Conservation (phyloP, 2,329 filamentous ascomycete species). For the Samsoniella hepiali region DNA sequence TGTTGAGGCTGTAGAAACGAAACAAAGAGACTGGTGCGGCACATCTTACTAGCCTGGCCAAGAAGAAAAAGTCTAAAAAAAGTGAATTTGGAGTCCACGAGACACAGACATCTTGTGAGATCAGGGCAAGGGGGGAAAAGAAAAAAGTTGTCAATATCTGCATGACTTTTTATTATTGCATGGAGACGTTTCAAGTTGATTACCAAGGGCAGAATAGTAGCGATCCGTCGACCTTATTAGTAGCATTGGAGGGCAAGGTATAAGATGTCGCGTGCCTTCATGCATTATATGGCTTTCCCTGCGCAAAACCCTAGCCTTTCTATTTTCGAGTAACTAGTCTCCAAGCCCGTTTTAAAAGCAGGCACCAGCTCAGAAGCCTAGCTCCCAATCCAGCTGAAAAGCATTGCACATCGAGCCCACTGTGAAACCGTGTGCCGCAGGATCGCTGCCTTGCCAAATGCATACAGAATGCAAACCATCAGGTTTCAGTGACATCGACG, state of each 20-base stretch:
- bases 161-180: background rate
- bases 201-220: background rate
- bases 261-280: slow-evolving; percentile 6
- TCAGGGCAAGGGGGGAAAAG: background rate
- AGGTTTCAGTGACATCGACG: too few species aligned
- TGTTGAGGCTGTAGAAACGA: background rate
- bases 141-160: background rate
- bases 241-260: background rate
- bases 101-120: background rate
- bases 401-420: background rate
- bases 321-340: background rate
- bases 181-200: slow-evolving; percentile 10
- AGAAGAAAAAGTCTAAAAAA: slow-evolving; percentile 1
- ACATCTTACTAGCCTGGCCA: background rate
- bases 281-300: background rate
- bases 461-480: background rate
- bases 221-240: background rate
- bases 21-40: background rate
- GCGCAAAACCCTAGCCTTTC: background rate
- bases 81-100: background rate
- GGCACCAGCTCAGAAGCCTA: background rate
- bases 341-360: background rate
- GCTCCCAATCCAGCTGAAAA: slow-evolving; percentile 2
- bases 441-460: background rate
- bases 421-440: slow-evolving; percentile 3